Conservation (phyloP, 2,329 filamentous ascomycete genomes). For the Cercospora beticola region DNA sequence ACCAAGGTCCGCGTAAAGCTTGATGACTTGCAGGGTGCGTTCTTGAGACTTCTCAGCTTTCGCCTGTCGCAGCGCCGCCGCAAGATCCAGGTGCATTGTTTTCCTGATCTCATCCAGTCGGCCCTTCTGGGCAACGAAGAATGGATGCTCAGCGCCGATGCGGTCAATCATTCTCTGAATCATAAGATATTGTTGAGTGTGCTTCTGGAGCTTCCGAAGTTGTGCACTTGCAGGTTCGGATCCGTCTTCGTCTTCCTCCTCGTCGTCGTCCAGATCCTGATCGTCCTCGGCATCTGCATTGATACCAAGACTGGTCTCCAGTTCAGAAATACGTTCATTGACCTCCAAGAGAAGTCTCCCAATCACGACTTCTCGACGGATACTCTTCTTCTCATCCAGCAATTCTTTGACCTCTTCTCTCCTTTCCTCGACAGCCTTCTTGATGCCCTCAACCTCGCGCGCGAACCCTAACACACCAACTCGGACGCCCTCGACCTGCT, state of each 20-base stretch:
- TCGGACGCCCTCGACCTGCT: slow-evolving; percentile 84
- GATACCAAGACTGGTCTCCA: slow-evolving; percentile 65
- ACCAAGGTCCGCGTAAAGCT: slow-evolving; percentile 61
- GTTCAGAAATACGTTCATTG: slow-evolving; percentile 59
- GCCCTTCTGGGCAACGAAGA: slow-evolving; percentile 57
- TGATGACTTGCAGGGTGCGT: slow-evolving; percentile 57
- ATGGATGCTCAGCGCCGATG: slow-evolving; percentile 61
- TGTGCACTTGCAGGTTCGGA: slow-evolving; percentile 36
- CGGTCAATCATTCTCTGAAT: slow-evolving; percentile 53
- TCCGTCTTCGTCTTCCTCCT: slow-evolving; percentile 38
- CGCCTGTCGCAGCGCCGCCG: slow-evolving; percentile 60
- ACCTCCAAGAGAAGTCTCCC: slow-evolving; percentile 65
- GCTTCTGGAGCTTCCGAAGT: slow-evolving; percentile 51
- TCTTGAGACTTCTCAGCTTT: slow-evolving; percentile 43
- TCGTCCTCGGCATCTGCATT: slow-evolving; percentile 35
- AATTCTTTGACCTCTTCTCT: slow-evolving; percentile 62
- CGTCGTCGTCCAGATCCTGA: slow-evolving; percentile 31
- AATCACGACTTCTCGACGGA: slow-evolving; percentile 63
- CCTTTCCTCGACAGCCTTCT: slow-evolving; percentile 62
- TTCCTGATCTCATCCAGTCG: slow-evolving; percentile 59
- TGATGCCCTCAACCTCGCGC: slow-evolving; percentile 75
- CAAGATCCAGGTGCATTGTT: slow-evolving; percentile 65
- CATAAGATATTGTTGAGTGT: slow-evolving; percentile 59
- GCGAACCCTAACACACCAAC: slow-evolving; percentile 84
- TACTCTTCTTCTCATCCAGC: slow-evolving; percentile 64